A percentile compares a stretch with the other conserved stretches of the same genome.
Conservation (phyloP, 2,329 filamentous ascomycete genomes). For the Cladosporium sphaerospermum region DNA sequence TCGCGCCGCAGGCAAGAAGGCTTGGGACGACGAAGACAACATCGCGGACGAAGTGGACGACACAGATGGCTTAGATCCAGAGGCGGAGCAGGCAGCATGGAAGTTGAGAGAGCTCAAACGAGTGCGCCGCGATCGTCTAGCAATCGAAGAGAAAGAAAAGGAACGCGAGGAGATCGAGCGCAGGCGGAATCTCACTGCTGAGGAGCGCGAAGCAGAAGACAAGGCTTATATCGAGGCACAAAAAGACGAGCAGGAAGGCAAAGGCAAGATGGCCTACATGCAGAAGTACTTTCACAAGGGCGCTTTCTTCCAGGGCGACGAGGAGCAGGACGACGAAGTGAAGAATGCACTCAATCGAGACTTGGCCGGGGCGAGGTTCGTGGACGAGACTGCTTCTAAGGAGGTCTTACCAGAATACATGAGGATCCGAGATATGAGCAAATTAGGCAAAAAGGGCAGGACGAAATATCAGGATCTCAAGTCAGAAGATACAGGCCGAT, state of each 20-base stretch:
- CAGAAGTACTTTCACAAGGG: slow-evolving; percentile 97
- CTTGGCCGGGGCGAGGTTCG: slow-evolving; percentile 76
- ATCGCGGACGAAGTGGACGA: slow-evolving; percentile 79
- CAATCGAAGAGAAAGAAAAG: slow-evolving; percentile 75
- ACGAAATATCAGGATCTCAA: slow-evolving; percentile 86
- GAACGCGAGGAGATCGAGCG: slow-evolving; percentile 88
- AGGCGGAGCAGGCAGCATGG: slow-evolving; percentile 87
- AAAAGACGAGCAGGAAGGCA: slow-evolving; percentile 65
- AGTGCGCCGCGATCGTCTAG: slow-evolving; percentile 77
- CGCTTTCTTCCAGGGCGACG: slow-evolving; percentile 84
- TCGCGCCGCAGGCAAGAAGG: slow-evolving; percentile 67
- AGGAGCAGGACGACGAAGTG: slow-evolving; percentile 51
- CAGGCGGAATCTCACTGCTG: slow-evolving; percentile 74
- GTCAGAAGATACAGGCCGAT: slow-evolving; percentile 82
- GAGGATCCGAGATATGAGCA: slow-evolving; percentile 89
- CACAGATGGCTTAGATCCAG: slow-evolving; percentile 77
- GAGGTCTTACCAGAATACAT: slow-evolving; percentile 84
- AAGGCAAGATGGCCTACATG: slow-evolving; percentile 82
- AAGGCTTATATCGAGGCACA: slow-evolving; percentile 69
- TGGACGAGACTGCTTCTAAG: slow-evolving; percentile 75
- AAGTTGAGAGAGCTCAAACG: slow-evolving; percentile 85
- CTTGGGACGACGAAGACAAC: slow-evolving; percentile 71
- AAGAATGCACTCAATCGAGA: slow-evolving; percentile 74
- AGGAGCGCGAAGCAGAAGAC: slow-evolving; percentile 83
- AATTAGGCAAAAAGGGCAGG: slow-evolving; percentile 83